These are phyloP conservation scores for Colletotrichum tropicale DNA, from an alignment of 2,329 filamentous ascomycete species.

Conservation along the genomic window DNA sequence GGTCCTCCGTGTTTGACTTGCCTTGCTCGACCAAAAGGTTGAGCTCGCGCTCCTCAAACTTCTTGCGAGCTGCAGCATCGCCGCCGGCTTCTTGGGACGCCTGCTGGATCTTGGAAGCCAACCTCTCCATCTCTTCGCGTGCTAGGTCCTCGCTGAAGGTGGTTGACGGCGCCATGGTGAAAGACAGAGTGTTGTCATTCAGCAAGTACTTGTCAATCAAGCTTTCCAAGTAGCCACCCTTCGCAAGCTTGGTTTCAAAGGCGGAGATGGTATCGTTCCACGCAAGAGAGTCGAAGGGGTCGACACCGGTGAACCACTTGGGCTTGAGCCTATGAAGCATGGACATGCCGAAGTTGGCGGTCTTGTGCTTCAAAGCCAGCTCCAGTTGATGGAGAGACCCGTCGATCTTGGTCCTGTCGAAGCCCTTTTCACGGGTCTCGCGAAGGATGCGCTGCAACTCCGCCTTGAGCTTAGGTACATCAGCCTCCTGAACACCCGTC, in stretches of 20 bases:
- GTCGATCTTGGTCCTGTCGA: constrained; percentile 89
- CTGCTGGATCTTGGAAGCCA: constrained; percentile 76
- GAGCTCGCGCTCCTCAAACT: constrained; percentile 79
- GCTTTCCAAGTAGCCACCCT: constrained; percentile 81
- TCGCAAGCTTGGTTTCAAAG: constrained; percentile 78
- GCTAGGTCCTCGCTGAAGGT: constrained; percentile 76
- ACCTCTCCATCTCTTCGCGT: constrained; percentile 75
- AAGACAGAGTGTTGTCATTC: constrained; percentile 84
- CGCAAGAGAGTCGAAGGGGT: constrained; percentile 87
- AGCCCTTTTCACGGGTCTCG: constrained; percentile 75
- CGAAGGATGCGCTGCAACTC: constrained; percentile 75
- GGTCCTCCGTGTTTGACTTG: constrained; percentile 80
- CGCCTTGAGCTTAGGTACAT: constrained; percentile 78
- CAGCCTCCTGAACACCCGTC: constrained; percentile 83
- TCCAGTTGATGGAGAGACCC: constrained; percentile 94
- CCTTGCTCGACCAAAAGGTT: constrained; percentile 83
- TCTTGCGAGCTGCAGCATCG: constrained; percentile 71
- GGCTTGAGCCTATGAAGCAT: constrained; percentile 88
- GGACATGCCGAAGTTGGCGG: constrained; percentile 90
- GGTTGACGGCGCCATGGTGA: constrained; percentile 90
- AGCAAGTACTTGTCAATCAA: constrained; percentile 89
- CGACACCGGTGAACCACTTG: constrained; percentile 93
- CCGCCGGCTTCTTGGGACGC: constrained; percentile 72
- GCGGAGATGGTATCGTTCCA: constrained; percentile 89
- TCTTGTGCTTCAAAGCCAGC: constrained; percentile 94